These are phyloP conservation scores for Hysterium pulicare DNA, from an alignment of 2,329 filamentous ascomycete genomes.

Conservation along the genomic window DNA sequence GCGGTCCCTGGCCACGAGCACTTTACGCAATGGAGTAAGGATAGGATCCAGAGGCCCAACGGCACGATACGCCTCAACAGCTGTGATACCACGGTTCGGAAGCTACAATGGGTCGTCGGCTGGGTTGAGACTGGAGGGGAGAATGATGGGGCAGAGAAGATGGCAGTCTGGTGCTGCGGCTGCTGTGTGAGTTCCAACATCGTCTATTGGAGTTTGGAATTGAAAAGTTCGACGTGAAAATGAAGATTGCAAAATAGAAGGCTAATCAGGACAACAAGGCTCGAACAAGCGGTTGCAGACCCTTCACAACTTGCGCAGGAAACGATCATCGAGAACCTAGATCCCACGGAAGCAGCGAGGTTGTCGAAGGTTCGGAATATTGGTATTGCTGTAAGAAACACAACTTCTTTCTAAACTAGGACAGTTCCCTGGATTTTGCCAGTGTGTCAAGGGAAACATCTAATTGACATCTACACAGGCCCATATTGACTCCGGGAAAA, in stretches of 20 bases:
- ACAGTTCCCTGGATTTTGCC: not conserved
- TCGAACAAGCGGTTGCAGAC: slow-evolving; percentile 56
- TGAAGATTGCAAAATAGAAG: no score
- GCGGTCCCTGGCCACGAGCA: slow-evolving; percentile 28
- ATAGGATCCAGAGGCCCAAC: slow-evolving; percentile 17
- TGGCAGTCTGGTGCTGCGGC: slow-evolving; percentile 35
- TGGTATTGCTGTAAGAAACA: slow-evolving; percentile 76
- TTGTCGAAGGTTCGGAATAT: slow-evolving; percentile 88
- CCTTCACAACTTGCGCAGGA: slow-evolving; percentile 58
- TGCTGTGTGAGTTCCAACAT: slow-evolving; percentile 30
- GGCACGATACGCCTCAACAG: slow-evolving; percentile 32
- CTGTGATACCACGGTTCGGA: slow-evolving; percentile 23
- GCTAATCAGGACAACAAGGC: no score
- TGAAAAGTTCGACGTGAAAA: not conserved
- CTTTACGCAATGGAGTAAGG: slow-evolving; percentile 26
- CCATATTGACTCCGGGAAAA: slow-evolving; percentile 98
- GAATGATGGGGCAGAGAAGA: slow-evolving; percentile 26
- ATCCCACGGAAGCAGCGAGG: slow-evolving; percentile 72
- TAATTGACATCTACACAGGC: slow-evolving; percentile 52
- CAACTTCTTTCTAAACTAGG: not conserved
- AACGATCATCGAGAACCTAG: slow-evolving; percentile 74
- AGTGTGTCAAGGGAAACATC: not conserved
- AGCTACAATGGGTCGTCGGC: slow-evolving; percentile 27
- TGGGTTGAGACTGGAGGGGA: slow-evolving; percentile 25
- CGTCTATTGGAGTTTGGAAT: slow-evolving; percentile 7